Conservation (phyloP, 2,329 filamentous ascomycete genomes). For the Trichocomaceae sp. region DNA sequence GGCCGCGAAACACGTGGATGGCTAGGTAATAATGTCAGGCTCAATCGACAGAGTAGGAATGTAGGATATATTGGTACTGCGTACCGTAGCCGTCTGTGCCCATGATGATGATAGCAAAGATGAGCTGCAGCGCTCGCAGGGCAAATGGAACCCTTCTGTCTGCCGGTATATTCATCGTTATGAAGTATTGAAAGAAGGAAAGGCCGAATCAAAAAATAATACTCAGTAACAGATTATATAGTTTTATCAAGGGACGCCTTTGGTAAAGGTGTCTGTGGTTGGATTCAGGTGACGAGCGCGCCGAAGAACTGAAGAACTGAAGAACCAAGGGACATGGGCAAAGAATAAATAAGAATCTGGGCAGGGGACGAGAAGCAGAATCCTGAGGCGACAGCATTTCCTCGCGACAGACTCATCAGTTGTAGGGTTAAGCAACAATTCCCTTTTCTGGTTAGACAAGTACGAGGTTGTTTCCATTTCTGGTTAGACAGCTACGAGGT, state of each 20-base stretch:
- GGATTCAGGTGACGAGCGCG: no score
- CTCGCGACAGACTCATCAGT: no score
- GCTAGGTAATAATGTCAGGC: constrained; percentile 10
- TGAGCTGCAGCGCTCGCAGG: constrained; percentile 9
- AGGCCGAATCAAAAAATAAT: no score
- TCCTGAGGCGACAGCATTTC: no score
- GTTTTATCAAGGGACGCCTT: no score
- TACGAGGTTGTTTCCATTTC: background rate
- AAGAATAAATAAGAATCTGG: no score
- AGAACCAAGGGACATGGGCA: no score
- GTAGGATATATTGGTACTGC: constrained; percentile 3
- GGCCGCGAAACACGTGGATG: constrained; percentile 11
- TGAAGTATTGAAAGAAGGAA: background rate
- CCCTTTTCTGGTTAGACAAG: background rate
- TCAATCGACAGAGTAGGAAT: constrained; percentile 4
- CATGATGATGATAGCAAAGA: constrained; percentile 11
- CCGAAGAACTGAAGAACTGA: no score
- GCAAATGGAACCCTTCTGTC: background rate
- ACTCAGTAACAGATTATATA: no score
- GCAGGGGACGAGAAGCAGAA: no score
- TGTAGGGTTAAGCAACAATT: background rate
- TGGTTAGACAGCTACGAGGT: background rate
- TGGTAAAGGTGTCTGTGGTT: no score
- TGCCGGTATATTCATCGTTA: background rate
- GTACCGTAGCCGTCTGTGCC: constrained; percentile 12